phyloP scores from a whole-genome alignment of 139 green algal genomes.

The Closterium sp. region DNA sequence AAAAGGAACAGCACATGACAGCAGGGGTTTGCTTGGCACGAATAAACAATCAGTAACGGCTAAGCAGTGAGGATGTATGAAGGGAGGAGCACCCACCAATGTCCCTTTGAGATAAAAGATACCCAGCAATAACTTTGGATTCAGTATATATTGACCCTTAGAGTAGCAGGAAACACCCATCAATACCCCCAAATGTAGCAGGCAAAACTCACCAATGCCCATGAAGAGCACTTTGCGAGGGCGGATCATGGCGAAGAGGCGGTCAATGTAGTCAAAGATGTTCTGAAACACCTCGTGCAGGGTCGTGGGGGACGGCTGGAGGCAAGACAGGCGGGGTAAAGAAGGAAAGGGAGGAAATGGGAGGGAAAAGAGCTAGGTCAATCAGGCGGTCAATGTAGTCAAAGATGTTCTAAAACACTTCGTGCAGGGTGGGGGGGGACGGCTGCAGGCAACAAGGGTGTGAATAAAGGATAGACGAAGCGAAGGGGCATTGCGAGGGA shows the following conservation, averaged over 20 bases:
- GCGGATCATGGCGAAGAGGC: conserved; percentile 93
- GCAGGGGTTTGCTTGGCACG: background rate
- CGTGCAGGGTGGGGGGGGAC: conserved; percentile 11
- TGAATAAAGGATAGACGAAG: no score
- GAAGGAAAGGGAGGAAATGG: background rate
- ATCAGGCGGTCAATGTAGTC: no score
- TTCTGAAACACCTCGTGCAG: conserved; percentile 93
- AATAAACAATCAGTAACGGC: no score
- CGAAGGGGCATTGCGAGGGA: conserved; percentile 80
- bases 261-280: conserved; percentile 99
- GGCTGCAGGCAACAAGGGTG: conserved; percentile 5
- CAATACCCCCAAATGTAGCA: background rate
- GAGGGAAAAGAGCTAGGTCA: background rate
- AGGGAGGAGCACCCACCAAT: no score
- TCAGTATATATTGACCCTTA: background rate
- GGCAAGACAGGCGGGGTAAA: background rate
- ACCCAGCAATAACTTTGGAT: no score
- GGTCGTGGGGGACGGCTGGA: conserved; percentile 79
- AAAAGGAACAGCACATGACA: background rate
- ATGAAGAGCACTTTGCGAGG: conserved; percentile 96
- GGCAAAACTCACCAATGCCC: conserved; percentile 82
- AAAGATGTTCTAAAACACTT: no score
- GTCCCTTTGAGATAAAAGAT: no score
- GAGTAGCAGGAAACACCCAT: background rate
- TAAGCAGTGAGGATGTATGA: no score